Percentiles rank a stretch among this genome's conserved stretches.
Conservation (phyloP, 2,329 filamentous ascomycete genomes). For the Cytospora leucostoma region DNA sequence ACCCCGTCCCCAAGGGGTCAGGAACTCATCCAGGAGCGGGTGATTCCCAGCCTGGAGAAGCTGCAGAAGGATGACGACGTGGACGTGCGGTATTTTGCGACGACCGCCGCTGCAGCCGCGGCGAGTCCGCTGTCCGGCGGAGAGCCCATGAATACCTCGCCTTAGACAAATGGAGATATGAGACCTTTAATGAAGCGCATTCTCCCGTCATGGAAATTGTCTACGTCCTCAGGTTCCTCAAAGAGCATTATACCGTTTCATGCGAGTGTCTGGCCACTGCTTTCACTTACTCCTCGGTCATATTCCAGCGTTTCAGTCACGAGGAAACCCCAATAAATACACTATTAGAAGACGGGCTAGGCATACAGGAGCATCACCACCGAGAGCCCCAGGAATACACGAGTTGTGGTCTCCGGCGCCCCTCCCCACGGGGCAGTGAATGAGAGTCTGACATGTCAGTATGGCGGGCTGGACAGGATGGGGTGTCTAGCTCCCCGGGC, state of each 20-base stretch:
- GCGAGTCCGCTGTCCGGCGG: slow-evolving; percentile 49
- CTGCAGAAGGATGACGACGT: slow-evolving; percentile 97
- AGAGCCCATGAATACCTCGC: slow-evolving; percentile 66
- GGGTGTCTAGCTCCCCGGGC: slow-evolving; percentile 17
- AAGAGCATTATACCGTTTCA: slow-evolving; percentile 10
- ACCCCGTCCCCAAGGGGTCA: slow-evolving; percentile 70
- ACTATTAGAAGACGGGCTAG: slow-evolving; percentile 26
- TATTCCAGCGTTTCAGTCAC: slow-evolving; percentile 22
- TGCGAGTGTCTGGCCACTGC: slow-evolving; percentile 16
- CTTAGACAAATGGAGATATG: slow-evolving; percentile 60
- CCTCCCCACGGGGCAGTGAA: slow-evolving; percentile 13
- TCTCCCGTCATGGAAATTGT: background rate
- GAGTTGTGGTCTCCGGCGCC: slow-evolving; percentile 17
- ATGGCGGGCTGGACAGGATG: slow-evolving; percentile 5
- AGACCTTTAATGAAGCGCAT: slow-evolving; percentile 53
- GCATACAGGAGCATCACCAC: slow-evolving; percentile 26
- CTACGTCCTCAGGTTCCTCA: slow-evolving; percentile 5
- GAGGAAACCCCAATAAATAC: slow-evolving; percentile 26
- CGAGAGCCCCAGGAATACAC: slow-evolving; percentile 11
- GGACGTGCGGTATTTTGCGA: slow-evolving; percentile 97
- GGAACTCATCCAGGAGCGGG: slow-evolving; percentile 80
- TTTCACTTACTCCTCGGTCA: slow-evolving; percentile 19
- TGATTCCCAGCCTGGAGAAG: slow-evolving; percentile 90
- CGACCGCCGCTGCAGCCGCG: slow-evolving; percentile 72
- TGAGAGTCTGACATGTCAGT: slow-evolving; percentile 11